phyloP scores from a whole-genome alignment of 2,329 filamentous ascomycete genomes.

The Tolypocladium amazonense region DNA sequence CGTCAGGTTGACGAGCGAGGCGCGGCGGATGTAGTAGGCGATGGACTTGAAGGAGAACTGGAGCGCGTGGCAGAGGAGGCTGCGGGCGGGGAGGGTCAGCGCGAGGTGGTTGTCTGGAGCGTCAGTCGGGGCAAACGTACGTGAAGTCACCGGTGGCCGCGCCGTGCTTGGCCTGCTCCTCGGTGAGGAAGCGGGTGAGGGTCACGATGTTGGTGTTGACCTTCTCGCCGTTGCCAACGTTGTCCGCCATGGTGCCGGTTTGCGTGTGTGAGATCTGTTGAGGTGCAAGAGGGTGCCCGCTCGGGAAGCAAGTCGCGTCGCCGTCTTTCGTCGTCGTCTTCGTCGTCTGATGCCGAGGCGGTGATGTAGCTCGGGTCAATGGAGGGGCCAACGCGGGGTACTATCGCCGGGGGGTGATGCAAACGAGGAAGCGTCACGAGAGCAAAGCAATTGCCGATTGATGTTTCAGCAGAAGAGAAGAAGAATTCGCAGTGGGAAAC shows the following conservation, averaged over 20 bases:
- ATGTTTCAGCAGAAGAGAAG: neutral
- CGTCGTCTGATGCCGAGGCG: neutral
- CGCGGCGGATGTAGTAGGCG: constrained; percentile 96
- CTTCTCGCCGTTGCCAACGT: constrained; percentile 52
- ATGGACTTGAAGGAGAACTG: constrained; percentile 99
- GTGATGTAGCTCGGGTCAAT: neutral
- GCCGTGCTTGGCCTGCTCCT: constrained; percentile 87
- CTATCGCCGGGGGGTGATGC: neutral
- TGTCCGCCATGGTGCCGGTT: constrained; percentile 22
- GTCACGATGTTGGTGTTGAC: constrained; percentile 96
- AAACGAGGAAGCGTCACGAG: neutral
- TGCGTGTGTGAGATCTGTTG: neutral
- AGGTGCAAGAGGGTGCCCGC: neutral
- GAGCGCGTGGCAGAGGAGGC: constrained; percentile 89
- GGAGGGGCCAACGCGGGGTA: neutral
- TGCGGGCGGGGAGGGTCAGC: constrained; percentile 22
- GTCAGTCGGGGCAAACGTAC: constrained; percentile 38
- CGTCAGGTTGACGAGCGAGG: constrained; percentile 88
- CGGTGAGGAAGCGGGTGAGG: constrained; percentile 87
- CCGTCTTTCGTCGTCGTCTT: neutral
- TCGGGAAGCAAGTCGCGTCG: neutral
- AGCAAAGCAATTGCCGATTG: neutral
- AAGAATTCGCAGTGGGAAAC: neutral
- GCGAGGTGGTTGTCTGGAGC: too few relatives aligned
- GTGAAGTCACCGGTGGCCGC: constrained; percentile 98